Conservation (phyloP, 257 asterid genomes). For the Coffea eugenioides region DNA sequence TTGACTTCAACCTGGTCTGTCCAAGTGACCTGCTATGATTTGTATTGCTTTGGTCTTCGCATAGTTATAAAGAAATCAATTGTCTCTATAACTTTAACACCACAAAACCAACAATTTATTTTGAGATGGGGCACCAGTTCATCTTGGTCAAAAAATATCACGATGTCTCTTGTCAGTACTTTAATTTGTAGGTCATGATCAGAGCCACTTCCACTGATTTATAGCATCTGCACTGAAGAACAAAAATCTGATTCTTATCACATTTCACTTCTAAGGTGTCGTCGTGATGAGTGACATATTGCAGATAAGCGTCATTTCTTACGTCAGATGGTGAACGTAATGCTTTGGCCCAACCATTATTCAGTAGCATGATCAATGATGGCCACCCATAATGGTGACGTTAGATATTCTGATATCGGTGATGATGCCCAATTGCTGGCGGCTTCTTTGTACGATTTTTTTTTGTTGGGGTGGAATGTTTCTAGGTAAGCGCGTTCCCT, state of each 20-base stretch:
- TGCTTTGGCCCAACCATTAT: too few relatives aligned
- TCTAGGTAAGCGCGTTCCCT: neutral
- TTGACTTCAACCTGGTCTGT: neutral
- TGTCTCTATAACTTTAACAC: neutral
- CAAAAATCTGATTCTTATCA: too few relatives aligned
- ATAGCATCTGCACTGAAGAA: too few relatives aligned
- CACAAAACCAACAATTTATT: too few relatives aligned
- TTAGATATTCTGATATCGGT: neutral
- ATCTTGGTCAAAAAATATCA: neutral
- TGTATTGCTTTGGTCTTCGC: neutral
- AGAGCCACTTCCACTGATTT: too few relatives aligned
- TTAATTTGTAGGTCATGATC: too few relatives aligned
- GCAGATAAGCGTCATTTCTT: neutral
- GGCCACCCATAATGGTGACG: conserved; percentile 7
- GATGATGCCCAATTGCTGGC: neutral
- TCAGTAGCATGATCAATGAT: neutral
- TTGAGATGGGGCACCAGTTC: neutral
- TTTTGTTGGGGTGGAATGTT: neutral
- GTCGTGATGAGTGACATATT: neutral
- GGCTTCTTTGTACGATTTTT: neutral
- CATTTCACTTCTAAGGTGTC: too few relatives aligned
- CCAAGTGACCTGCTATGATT: neutral
- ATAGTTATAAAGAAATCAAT: neutral
- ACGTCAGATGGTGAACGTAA: neutral
- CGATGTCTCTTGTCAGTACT: too few relatives aligned